Evolutionary conservation across 163 green algal species (phyloP).

Genomic region (Prototheca stagnorum): DNA sequence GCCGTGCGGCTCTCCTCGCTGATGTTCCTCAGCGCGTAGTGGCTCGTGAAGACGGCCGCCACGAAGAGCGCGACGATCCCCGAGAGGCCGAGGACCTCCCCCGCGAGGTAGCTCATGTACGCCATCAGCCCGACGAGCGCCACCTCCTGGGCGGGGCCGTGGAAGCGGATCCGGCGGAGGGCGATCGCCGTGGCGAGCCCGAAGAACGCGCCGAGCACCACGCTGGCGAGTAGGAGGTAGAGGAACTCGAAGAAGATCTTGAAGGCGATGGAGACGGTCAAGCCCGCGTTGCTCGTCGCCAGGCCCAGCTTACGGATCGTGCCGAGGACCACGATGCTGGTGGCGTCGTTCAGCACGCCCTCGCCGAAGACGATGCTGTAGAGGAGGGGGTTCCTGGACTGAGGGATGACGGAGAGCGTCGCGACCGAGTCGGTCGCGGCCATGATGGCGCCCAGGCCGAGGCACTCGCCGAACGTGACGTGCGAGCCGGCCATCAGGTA

Average conservation of each 20-base stretch:
- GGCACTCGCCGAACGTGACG: conserved; percentile 30
- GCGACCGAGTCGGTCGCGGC: conserved; percentile 78
- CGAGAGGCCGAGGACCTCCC: conserved; percentile 52
- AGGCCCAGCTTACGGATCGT: conserved; percentile 12
- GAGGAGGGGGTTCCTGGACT: conserved; percentile 46
- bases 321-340: conserved; percentile 70
- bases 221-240: conserved; percentile 39
- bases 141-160: conserved; percentile 35
- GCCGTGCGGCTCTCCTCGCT: conserved; percentile 25
- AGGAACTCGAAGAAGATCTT: conserved; percentile 40
- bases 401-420: conserved; percentile 45
- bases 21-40: conserved; percentile 65
- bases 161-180: conserved; percentile 18
- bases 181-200: conserved; percentile 37
- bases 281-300: conserved; percentile 1
- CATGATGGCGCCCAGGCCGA: conserved; percentile 79
- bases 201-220: conserved; percentile 34
- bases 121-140: conserved; percentile 47
- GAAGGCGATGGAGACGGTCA: conserved; percentile 18
- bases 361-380: conserved; percentile 87
- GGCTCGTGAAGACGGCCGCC: conserved; percentile 49
- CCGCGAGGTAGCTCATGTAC: conserved; percentile 56
- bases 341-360: conserved; percentile 85
- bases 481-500: conserved; percentile 31
- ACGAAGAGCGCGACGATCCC: conserved; percentile 78